phyloP scores from a whole-genome alignment of 176 grass and related monocot genomes.

The Canna indica region DNA sequence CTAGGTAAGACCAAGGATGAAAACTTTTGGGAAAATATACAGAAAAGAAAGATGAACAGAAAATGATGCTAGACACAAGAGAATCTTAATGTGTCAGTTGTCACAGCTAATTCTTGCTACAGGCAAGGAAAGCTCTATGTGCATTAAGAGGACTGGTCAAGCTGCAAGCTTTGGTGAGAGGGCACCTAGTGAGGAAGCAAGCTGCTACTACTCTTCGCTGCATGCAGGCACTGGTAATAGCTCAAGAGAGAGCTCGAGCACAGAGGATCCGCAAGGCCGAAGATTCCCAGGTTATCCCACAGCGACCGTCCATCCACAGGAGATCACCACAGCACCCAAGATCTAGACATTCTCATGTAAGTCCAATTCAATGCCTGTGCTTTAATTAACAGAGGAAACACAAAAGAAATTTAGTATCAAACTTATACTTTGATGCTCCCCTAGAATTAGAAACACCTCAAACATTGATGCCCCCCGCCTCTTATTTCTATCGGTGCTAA shows the following conservation, averaged over 20 bases:
- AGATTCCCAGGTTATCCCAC: slow-evolving; percentile 19
- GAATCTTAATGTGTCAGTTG: background rate
- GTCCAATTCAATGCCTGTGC: slow-evolving; percentile 4
- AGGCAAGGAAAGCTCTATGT: slow-evolving; percentile 74
- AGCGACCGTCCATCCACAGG: slow-evolving; percentile 27
- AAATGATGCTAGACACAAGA: background rate
- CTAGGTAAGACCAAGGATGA: background rate
- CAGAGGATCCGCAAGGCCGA: slow-evolving; percentile 40
- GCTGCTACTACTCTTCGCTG: slow-evolving; percentile 62
- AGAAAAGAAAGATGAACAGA: background rate
- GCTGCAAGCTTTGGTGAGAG: slow-evolving; percentile 74
- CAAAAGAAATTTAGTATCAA: background rate
- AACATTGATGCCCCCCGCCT: no score
- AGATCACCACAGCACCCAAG: slow-evolving; percentile 47
- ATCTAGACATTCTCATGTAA: slow-evolving; percentile 46
- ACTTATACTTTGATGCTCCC: background rate
- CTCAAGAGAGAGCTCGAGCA: slow-evolving; percentile 50
- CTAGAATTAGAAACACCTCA: no score
- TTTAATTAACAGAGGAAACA: no score
- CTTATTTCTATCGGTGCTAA: background rate
- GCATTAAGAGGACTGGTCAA: slow-evolving; percentile 78
- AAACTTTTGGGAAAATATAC: background rate
- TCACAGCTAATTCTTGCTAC: background rate
- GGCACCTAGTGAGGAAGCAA: slow-evolving; percentile 81
- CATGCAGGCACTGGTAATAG: slow-evolving; percentile 68